phyloP scores from a whole-genome alignment of 257 asterid species.

The Solanum stenotomum region DNA sequence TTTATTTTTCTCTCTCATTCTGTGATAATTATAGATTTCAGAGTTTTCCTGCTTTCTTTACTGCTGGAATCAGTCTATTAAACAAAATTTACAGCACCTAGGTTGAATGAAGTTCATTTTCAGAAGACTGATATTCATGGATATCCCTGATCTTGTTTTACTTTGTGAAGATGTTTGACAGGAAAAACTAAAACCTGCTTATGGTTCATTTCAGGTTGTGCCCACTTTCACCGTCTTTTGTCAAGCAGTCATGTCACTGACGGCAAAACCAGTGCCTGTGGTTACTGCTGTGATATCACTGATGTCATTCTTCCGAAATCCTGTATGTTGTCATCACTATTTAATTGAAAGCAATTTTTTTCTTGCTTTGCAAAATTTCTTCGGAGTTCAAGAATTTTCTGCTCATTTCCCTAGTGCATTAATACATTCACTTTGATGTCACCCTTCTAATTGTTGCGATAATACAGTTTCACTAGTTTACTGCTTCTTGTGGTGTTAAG shows the following conservation, averaged over 20 bases:
- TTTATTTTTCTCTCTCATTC: neutral
- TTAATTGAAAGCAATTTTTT: neutral
- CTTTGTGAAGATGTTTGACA: neutral
- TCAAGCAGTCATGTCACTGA: conserved; percentile 60
- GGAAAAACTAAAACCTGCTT: neutral
- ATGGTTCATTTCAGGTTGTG: conserved; percentile 45
- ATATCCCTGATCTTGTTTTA: neutral
- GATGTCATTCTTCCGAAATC: conserved; percentile 54
- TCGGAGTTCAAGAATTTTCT: neutral
- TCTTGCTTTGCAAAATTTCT: neutral
- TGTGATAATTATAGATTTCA: neutral
- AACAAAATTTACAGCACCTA: neutral
- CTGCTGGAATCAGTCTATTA: neutral
- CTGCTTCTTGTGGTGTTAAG: neutral
- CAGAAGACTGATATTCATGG: neutral
- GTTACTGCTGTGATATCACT: conserved; percentile 64
- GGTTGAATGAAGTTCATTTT: neutral
- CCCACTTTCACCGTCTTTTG: conserved; percentile 35
- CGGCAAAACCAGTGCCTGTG: conserved; percentile 67
- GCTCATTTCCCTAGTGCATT: neutral
- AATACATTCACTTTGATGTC: neutral
- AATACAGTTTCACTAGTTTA: neutral
- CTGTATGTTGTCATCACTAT: conserved; percentile 38
- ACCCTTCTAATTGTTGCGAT: neutral
- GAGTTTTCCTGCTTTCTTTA: neutral